Base-by-base conservation (phyloP, 208 protist genomes). In the Porcisia deanei region DNA sequence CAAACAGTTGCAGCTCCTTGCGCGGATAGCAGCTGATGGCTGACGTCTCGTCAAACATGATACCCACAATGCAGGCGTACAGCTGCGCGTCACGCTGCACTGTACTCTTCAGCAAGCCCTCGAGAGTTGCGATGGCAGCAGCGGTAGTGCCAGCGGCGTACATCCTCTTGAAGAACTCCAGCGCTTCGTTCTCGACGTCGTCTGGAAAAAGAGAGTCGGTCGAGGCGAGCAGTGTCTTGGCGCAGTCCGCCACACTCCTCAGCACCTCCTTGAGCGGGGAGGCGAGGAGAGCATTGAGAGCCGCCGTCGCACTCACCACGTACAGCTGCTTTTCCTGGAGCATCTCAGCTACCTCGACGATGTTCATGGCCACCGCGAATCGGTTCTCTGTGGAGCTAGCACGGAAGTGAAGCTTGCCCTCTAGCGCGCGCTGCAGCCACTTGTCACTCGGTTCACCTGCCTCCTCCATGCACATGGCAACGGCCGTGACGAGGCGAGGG, bases 391-490 rank as follows among this genome's bases (percentile, higher is more conserved):
- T 88, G 30, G 87, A 77, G 79, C 86, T 90, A 12, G 91, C 84
- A 63, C 94, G 90, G 74, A 92, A 93, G 74, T 92, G 90, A 70
- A 94, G 82, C 73, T 93, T 93, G 58, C 91, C 91, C 55, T 95
- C 89, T 45, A 97, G 82, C 30, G 94, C 90, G 30, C 81, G 81
- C 68, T 93, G 89, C 70, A 97, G 86, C 91, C 91, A 96, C 71
- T 91, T 87, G 66, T 97, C 90, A 70, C 86, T 88, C 30, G 82
- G 70, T 73, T 97, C 90, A n/a, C 83, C 83, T 5, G 81, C 85
- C 66, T 96, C 94, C 55, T 94, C 88, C 88, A 94, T 94, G 85
- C 94, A 96, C 86, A 96, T 95, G n/a, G 90, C 91, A 53, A 95
- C 83, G 12, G 88, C 91, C 20, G 93, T 91, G n/a, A 94, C 89